Base-by-base conservation (phyloP, 2,329 filamentous ascomycete species). In the Trichoderma sp. region DNA sequence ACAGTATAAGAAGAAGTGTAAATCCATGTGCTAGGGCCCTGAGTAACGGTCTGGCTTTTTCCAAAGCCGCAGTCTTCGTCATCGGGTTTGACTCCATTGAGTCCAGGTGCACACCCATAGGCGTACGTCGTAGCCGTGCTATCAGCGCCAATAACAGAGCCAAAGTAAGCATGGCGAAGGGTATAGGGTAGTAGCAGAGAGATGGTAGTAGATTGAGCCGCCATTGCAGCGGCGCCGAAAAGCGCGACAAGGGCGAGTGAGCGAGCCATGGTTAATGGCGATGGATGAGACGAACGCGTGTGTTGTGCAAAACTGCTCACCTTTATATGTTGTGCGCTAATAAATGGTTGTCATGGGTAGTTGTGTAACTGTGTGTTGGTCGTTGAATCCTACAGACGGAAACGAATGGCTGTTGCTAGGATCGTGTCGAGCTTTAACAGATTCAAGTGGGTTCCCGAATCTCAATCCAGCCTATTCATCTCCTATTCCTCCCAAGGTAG, bases 61-160 rank as follows among this genome's bases (percentile, higher is more conserved):
- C 26, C 14, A 26, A 64, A 63, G 12, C 56, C 47, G 32, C 71
- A 72, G 14, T 36, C 34, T 3, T 70, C 57, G 5, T 58, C 30
- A 5, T 21, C 12, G 15, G 70, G 30, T 30, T 67, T 66, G 34
- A 36, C 34, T 36, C 34, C 34, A 36, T 36, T 36, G 34, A 36
- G 34, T 34, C 74, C 68, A 9, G 64, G 57, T 66, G 28, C 68
- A 71, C 81, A 83, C 24, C 71, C 70, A 28, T 81, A 58, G 62
- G 74, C 74, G 57, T 77, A 75, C 3, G 81, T 83, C 1, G 81
- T 82, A 58, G 77, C 76, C 34, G 60, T 36, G 60, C 58, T 67
- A 11, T 66, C 53, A n/a, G 61, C 71, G 32, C 15, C 36, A 24
- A 73, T 18, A 53, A 71, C 39, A 3, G 71, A 73, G 36, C 28